Percentiles rank a stretch among this genome's conserved stretches.
These are phyloP conservation scores for Amanita polypyramis DNA, from an alignment of 768 basidiomycete species.

Conservation along the genomic window DNA sequence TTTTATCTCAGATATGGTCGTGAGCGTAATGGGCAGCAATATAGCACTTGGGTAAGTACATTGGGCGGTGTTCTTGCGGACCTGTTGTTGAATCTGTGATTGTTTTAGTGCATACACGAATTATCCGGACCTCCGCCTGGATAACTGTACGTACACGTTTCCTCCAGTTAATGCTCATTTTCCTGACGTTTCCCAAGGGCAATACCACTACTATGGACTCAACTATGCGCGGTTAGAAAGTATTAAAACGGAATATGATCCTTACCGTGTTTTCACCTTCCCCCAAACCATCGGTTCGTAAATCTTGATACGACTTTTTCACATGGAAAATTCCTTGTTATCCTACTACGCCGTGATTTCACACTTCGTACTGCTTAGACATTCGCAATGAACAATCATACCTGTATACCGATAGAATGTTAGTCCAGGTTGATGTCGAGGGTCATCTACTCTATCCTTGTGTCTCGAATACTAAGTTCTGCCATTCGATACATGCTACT, in stretches of 20 bases:
- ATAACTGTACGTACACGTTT: slow-evolving; percentile 20
- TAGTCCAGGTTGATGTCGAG: no score
- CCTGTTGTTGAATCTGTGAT: background rate
- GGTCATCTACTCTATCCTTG: no score
- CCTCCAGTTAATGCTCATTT: background rate
- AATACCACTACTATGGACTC: slow-evolving; percentile 21
- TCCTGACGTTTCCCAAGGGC: slow-evolving; percentile 16
- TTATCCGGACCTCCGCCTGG: slow-evolving; percentile 30
- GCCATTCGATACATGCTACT: no score
- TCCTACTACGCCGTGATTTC: no score
- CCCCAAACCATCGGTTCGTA: slow-evolving; percentile 12
- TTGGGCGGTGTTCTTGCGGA: background rate
- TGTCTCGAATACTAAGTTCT: no score
- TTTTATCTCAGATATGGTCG: slow-evolving; percentile 20
- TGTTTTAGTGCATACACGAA: slow-evolving; percentile 27
- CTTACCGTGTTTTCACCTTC: slow-evolving; percentile 27
- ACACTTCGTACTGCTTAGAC: no score
- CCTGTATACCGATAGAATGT: no score
- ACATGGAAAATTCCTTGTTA: background rate
- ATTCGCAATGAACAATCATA: no score
- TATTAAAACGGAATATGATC: slow-evolving; percentile 25
- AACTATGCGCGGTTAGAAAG: slow-evolving; percentile 21
- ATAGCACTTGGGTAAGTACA: slow-evolving; percentile 20
- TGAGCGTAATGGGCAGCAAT: slow-evolving; percentile 22
- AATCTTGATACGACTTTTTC: background rate